These are phyloP conservation scores for Ceratobasidium sp. DNA, from an alignment of 1,284 basidiomycete genomes.

Conservation along the genomic window DNA sequence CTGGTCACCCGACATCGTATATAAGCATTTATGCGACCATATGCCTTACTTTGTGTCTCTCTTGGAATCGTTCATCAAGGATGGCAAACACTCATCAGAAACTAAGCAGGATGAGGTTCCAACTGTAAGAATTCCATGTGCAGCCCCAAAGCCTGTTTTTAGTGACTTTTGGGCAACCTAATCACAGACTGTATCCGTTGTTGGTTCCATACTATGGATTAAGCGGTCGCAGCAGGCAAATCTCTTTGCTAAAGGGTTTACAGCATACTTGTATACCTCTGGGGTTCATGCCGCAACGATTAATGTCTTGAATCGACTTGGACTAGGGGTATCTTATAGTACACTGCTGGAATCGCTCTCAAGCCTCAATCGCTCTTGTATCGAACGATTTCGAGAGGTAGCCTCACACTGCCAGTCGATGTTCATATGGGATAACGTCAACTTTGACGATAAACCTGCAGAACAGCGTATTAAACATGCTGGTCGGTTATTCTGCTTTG, in stretches of 20 bases:
- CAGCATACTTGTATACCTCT: not conserved
- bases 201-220: not conserved
- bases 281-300: not conserved
- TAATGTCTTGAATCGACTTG: not conserved
- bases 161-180: too few species aligned
- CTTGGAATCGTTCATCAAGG: not conserved
- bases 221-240: not conserved
- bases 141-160: too few species aligned
- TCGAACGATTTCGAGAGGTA: not conserved
- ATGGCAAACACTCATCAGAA: not conserved
- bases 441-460: not conserved
- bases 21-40: not conserved
- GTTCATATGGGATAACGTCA: slow-evolving; percentile 5
- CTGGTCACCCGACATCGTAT: not conserved
- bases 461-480: not conserved
- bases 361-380: not conserved
- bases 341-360: not conserved
- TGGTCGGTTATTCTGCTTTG: not conserved
- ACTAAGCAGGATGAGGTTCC: not conserved
- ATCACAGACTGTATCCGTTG: not conserved
- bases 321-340: not conserved
- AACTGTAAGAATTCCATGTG: too few species aligned
- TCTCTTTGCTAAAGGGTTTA: not conserved
- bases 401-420: not conserved
- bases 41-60: slow-evolving; percentile 1